Evolutionary conservation across 169 alveolate species (phyloP).

Genomic region (Toxoplasma gondii): DNA sequence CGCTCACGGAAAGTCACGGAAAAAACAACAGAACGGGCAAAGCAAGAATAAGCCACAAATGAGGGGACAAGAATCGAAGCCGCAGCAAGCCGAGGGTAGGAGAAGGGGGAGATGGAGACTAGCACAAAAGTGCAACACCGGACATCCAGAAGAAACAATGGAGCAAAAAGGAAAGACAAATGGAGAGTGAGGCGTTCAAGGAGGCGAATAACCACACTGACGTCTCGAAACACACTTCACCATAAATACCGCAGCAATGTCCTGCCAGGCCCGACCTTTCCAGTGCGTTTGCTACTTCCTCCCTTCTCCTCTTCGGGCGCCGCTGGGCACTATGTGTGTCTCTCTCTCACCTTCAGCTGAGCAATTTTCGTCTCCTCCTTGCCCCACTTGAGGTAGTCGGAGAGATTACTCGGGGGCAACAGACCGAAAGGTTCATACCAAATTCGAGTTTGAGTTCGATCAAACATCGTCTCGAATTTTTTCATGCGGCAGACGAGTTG

Average conservation of each 20-base stretch:
- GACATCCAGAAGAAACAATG: no score
- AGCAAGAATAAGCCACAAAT: neutral
- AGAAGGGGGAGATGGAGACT: no score
- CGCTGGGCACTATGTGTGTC: no score
- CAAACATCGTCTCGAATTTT: constrained; percentile 29
- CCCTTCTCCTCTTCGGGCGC: no score
- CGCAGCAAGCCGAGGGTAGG: no score
- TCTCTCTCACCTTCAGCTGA: constrained; percentile 37
- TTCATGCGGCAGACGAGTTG: constrained; percentile 56
- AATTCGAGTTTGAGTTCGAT: constrained; percentile 43
- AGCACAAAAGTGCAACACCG: no score
- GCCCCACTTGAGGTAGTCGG: constrained; percentile 37
- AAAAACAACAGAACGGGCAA: neutral
- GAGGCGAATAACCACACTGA: no score
- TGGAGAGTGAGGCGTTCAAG: no score
- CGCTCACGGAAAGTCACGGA: neutral
- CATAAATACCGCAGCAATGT: no score
- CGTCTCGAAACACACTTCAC: no score
- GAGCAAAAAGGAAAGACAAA: no score
- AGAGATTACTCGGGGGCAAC: constrained; percentile 47
- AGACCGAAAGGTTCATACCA: constrained; percentile 50
- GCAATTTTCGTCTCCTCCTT: constrained; percentile 48
- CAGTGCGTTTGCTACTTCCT: neutral
- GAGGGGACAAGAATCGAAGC: neutral
- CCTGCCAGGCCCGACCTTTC: neutral